Base-by-base conservation (phyloP, 1,284 basidiomycete species). In the Ceratobasidium sp. region DNA sequence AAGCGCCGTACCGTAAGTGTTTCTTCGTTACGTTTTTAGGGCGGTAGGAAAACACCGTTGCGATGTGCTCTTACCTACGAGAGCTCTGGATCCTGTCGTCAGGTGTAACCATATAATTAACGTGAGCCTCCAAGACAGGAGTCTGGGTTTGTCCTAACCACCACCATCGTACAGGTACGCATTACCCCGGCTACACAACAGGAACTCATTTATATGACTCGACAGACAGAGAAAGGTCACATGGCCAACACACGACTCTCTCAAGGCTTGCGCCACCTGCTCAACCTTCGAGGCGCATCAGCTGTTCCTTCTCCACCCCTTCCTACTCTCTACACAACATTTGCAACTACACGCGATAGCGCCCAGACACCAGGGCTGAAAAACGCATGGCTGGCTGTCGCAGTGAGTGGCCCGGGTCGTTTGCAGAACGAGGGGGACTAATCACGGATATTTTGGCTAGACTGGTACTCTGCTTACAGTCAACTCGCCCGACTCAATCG, bases 401-500 rank as follows among this genome's bases (percentile, higher is more conserved):
- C 91, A 75, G 92, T 91, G 79, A 79, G 86, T 80, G 75, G 76
- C 77, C 38, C 18, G 33, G 53, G 25, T 12, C 25, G 33, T 59
- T 59, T 38, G 58, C 33, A 40, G 18, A 9, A 48, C 36, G 58
- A 72, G 12, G 67, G 23, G 25, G 53, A 40, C 73, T 62, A 74
- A 49, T 72, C 40, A 40, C 58, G n/a, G 25, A 21, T 44, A 30
- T 54, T 63, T 69, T 18, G 73, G 25, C 59, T 75, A 94, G 89
- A 93, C 91, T 60, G 94, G 92, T 77, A 89, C 93, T 54, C 83
- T 96, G 66, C 83, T 95, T 78, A 92, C 92, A 61, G 84, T 87
- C 69, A 95, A 96, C 82, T 86, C 89, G 64, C 92, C 94, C n/a
- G 86, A 87, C 30, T 86, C 89, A 23, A 83, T 96, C 51, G 89